Conservation (phyloP, 2,329 filamentous ascomycete species). For the Hypocreales sp. region DNA sequence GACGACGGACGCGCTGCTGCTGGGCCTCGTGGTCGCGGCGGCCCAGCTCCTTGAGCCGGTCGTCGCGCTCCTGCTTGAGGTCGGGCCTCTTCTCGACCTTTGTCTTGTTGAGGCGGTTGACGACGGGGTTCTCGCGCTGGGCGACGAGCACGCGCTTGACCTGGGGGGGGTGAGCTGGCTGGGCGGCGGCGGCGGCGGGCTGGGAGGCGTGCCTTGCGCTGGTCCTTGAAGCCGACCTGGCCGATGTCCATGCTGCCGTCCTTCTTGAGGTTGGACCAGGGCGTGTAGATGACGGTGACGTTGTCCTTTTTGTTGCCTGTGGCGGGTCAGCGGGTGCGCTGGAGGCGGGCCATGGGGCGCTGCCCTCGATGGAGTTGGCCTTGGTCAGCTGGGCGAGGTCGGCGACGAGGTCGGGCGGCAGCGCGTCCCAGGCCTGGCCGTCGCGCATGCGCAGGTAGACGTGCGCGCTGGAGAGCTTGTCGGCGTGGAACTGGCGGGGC, state of each 20-base stretch:
- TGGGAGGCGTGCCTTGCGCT: slow-evolving; percentile 40
- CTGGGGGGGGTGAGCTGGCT: slow-evolving; percentile 14
- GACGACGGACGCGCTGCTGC: slow-evolving; percentile 40
- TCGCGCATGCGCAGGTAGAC: slow-evolving; percentile 80
- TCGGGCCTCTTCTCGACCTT: slow-evolving; percentile 79
- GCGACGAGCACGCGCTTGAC: slow-evolving; percentile 72
- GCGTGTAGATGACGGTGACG: slow-evolving; percentile 90
- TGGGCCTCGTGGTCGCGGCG: slow-evolving; percentile 51
- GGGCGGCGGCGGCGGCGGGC: not conserved
- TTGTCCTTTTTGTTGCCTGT: slow-evolving; percentile 98
- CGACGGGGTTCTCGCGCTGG: slow-evolving; percentile 71
- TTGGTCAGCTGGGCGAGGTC: slow-evolving; percentile 98
- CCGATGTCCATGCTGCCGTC: slow-evolving; percentile 91
- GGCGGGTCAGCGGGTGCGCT: not conserved
- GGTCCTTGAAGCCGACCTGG: slow-evolving; percentile 89
- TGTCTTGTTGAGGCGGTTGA: slow-evolving; percentile 98
- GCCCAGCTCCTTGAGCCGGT: slow-evolving; percentile 54
- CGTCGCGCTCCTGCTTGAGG: slow-evolving; percentile 67
- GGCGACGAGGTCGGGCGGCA: slow-evolving; percentile 57
- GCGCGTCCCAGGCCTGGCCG: slow-evolving; percentile 68
- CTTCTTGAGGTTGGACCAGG: slow-evolving; percentile 92
- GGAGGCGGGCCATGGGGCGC: not conserved
- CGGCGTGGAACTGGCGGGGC: slow-evolving; percentile 68
- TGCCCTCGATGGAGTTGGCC: slow-evolving; percentile 94
- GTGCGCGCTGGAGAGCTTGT: slow-evolving; percentile 93